Percentiles rank a stretch among this genome's conserved stretches.
Evolutionary conservation across 371 early-diverging fungal species (phyloP).

Genomic region (Lichtheimia ramosa): DNA sequence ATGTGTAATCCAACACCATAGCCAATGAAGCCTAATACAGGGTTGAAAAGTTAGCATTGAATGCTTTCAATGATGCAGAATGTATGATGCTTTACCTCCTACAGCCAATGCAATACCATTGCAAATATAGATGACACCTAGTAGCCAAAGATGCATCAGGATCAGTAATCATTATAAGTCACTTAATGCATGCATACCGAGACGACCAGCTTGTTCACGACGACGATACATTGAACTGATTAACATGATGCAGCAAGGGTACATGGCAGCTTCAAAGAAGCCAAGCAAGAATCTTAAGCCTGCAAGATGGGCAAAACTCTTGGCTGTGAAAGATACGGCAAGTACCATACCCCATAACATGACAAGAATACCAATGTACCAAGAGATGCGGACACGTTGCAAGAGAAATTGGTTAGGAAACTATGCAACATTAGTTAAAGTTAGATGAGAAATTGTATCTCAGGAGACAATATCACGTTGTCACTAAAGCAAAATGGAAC

Average conservation of each 20-base stretch:
- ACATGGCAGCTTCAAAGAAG: constrained; percentile 32
- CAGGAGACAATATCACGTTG: too few species aligned
- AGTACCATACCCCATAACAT: constrained; percentile 31
- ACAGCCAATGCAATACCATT: constrained; percentile 48
- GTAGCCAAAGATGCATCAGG: not conserved
- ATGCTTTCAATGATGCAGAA: too few species aligned
- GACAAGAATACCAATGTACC: constrained; percentile 23
- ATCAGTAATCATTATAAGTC: not conserved
- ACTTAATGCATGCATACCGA: constrained; percentile 10
- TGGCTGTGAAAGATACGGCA: constrained; percentile 20
- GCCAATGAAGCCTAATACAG: constrained; percentile 40
- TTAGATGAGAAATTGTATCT: too few species aligned
- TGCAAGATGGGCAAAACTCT: constrained; percentile 28
- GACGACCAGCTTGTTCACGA: constrained; percentile 25
- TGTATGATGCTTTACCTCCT: constrained; percentile 25
- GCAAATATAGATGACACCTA: constrained; percentile 23
- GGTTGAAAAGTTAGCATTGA: too few species aligned
- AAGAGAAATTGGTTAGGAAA: constrained; percentile 23
- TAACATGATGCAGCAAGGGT: constrained; percentile 28
- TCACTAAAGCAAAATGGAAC: not conserved
- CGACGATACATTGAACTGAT: constrained; percentile 25
- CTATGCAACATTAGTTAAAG: constrained; percentile 4
- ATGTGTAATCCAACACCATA: constrained; percentile 50
- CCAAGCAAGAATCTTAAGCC: constrained; percentile 27
- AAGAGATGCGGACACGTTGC: constrained; percentile 25